Evolutionary conservation across 2,329 filamentous ascomycete species (phyloP), one percentile per base, ranked within the genome.

Genomic region (Cladophialophora yegresii): DNA sequence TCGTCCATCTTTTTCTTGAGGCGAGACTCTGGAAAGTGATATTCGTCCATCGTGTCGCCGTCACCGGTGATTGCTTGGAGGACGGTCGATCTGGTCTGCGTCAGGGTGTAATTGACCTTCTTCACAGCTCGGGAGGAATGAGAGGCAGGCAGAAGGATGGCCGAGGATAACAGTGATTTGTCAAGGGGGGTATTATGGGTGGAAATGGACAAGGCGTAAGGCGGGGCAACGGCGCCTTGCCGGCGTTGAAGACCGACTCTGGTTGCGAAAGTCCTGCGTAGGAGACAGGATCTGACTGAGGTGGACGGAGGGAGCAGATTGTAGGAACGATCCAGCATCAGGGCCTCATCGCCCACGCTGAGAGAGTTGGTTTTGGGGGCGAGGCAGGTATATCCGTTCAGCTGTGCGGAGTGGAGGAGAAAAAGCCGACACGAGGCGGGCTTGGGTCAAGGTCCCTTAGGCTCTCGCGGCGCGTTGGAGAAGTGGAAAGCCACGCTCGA

Each of bases 1-100:
- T 82, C 78, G 16, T 76, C 73, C 78, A 82, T 80, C 65, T 75
- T 77, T 64, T 73, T 76, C 73, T 79, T 81, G 62, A 82, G 70
- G 60, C 80, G 77, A 49, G 75, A 69, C 57, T 77, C 75, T 2
- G 80, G 80, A 62, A 82, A 81, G 40, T 71, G 69, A 70, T 82
- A 82, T 61, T 73, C 75, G 70, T 77, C 75, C 66, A 77, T 75
- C 13, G 62, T 63, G 58, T 63, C 51, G 53, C 40, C 69, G 63
- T 68, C 64, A 43, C 66, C 67, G 10, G 67, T 66, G 23, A 70
- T 66, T 36, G 64, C 65, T 60, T 70, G 69, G 20, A 70, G 58
- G 43, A 63, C 56, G 26, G 67, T 70, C 12, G 61, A 59, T 28
- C 70, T 54, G 26, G 5, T 58, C 60, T 65, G 66, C 16, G 47